Evolutionary conservation across 768 basidiomycete species (phyloP).

Genomic region (Boletus bicolor): DNA sequence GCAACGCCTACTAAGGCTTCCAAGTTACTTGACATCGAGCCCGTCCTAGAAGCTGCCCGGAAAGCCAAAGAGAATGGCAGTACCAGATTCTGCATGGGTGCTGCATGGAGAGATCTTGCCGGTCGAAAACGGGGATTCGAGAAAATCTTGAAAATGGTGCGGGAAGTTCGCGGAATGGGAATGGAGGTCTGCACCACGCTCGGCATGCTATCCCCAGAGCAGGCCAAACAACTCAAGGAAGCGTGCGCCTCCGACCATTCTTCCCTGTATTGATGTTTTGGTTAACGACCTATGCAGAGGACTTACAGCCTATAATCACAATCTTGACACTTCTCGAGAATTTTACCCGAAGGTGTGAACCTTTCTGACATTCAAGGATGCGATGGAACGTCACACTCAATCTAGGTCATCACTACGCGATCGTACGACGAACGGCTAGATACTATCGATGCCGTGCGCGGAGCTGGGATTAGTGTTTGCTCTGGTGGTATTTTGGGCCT

Average conservation of each 20-base stretch:
- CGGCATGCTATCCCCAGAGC: slow-evolving; percentile 93
- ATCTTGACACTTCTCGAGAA: slow-evolving; percentile 96
- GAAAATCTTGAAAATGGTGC: slow-evolving; percentile 89
- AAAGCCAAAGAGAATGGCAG: slow-evolving; percentile 95
- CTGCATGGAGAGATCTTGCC: slow-evolving; percentile 93
- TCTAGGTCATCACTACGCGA: slow-evolving; percentile 90
- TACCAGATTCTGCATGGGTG: slow-evolving; percentile 98
- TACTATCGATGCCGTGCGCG: slow-evolving; percentile 86
- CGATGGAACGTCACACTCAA: background rate
- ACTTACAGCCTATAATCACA: slow-evolving; percentile 97
- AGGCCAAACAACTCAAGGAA: slow-evolving; percentile 88
- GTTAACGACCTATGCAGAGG: slow-evolving; percentile 47
- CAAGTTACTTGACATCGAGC: slow-evolving; percentile 81
- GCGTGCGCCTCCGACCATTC: slow-evolving; percentile 54
- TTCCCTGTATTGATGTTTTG: background rate
- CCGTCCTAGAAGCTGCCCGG: slow-evolving; percentile 88
- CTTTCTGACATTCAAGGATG: background rate
- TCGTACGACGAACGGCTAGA: slow-evolving; percentile 90
- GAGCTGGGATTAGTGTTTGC: slow-evolving; percentile 96
- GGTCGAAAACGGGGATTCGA: slow-evolving; percentile 94
- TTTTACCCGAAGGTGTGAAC: slow-evolving; percentile 83
- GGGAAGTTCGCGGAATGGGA: slow-evolving; percentile 86
- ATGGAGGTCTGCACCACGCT: slow-evolving; percentile 99
- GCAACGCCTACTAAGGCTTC: slow-evolving; percentile 87
- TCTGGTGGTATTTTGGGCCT: slow-evolving; percentile 95